Evolutionary conservation across 257 asterid genomes (phyloP).

Genomic region (Nicotiana tabacum): DNA sequence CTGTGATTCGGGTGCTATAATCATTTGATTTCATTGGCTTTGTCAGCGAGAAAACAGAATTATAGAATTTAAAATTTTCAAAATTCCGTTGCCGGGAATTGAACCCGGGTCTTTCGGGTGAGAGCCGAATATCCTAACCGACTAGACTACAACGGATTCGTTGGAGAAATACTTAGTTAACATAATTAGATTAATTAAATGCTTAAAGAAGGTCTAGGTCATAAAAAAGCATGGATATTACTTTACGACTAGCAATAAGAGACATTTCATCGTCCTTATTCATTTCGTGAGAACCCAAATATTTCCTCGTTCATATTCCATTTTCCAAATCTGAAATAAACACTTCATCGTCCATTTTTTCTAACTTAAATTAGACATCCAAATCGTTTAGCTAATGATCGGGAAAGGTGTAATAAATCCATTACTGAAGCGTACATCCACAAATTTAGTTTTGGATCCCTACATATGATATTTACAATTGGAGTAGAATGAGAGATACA

Average conservation of each 20-base stretch:
- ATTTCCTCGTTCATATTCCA: not conserved
- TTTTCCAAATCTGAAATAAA: not conserved
- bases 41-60: too few species aligned
- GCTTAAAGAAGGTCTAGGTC: too few species aligned
- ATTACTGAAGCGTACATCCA: not conserved
- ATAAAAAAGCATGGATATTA: too few species aligned
- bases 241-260: too few species aligned
- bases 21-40: not conserved
- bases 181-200: too few species aligned
- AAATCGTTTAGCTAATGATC: not conserved
- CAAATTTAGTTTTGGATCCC: too few species aligned
- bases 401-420: not conserved
- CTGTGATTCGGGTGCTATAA: not conserved
- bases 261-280: too few species aligned
- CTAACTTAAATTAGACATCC: not conserved
- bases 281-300: too few species aligned
- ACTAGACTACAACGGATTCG: not conserved
- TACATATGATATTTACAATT: not conserved
- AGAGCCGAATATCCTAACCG: not conserved
- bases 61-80: not conserved
- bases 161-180: too few species aligned
- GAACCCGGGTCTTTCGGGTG: not conserved
- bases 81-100: not conserved
- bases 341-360: not conserved
- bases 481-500: not conserved